These are phyloP conservation scores for Clavispora carvajalis DNA, from an alignment of 805 yeast species.

Conservation along the genomic window DNA sequence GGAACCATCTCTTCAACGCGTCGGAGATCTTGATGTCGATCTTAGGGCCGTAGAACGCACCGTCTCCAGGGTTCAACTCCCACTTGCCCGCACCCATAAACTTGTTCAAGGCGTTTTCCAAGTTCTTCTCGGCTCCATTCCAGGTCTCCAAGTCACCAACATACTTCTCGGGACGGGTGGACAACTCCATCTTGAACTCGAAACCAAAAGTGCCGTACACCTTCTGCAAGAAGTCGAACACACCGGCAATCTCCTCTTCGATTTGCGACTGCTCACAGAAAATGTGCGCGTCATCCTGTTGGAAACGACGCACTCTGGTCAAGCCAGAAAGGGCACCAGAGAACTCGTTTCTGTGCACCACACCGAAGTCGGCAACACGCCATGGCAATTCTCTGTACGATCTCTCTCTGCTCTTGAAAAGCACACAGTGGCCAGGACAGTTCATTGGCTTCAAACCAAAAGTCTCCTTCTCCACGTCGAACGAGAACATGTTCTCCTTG, in stretches of 20 bases:
- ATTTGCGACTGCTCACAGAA: constrained; percentile 93
- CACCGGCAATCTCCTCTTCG: constrained; percentile 73
- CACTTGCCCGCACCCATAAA: constrained; percentile 78
- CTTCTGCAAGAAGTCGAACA: constrained; percentile 79
- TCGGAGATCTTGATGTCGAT: constrained; percentile 94
- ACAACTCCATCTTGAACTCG: constrained; percentile 92
- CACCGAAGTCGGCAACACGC: constrained; percentile 99
- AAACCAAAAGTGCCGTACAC: constrained; percentile 91
- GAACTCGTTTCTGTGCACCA: constrained; percentile 92
- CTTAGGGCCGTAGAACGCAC: constrained; percentile 95
- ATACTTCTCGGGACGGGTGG: constrained; percentile 95
- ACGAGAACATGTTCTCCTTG: constrained; percentile 94
- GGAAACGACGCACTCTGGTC: constrained; percentile 98
- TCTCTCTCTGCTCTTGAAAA: constrained; percentile 89
- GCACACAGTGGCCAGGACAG: constrained; percentile 89
- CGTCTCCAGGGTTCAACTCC: constrained; percentile 96
- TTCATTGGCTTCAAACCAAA: constrained; percentile 94
- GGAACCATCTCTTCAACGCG: constrained; percentile 94
- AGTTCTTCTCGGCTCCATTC: constrained; percentile 84
- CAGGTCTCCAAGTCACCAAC: constrained; percentile 94
- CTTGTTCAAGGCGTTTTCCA: constrained; percentile 74
- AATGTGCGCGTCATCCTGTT: constrained; percentile 98
- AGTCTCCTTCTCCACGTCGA: constrained; percentile 93
- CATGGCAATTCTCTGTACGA: constrained; percentile 96
- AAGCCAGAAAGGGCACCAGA: constrained; percentile 87